Evolutionary conservation across 1,284 basidiomycete genomes (phyloP), one percentile per base, ranked within the genome.

Genomic region (Pyrrhoderma noxium): DNA sequence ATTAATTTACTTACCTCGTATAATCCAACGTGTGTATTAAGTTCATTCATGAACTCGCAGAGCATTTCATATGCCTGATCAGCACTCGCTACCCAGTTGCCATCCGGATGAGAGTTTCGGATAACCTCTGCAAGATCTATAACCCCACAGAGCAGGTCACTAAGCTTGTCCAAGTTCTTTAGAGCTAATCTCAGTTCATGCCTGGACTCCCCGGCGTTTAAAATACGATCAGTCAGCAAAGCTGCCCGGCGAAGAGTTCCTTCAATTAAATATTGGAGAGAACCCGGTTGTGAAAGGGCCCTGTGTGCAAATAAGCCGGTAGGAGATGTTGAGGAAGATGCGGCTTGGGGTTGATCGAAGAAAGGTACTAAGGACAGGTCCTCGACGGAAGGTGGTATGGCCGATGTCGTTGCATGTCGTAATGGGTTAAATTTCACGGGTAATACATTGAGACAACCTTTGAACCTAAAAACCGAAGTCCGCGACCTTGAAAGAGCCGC

Each of bases 51-150:
- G 68, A 89, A 95, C 67, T 93, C 88, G 72, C 93, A 97, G 52
- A 98, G 73, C 54, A 81, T 82, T 67, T 94, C 93, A 67, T 98
- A 97, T 39, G 90, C 88, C 53, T 77, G 73, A 62, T 97, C 91
- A 31, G 92, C 90, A 49, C 85, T 85, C 21, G 79, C 75, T 8
- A 90, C 77, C 94, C 95, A 98, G 45, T 69, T 63, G 16, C 71
- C 69, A 60, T 95, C 89, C 0, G 95, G 94, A 71, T 98, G 93
- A 0, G 92, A 86, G 63, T 96, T 95, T 55, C 94, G 78, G 14
- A 99, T 77, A 43, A 97, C 78, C 67, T 99, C 95, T 52, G 93
- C 90, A 60, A 97, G 81, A 69, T 99, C 95, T 57, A 98, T 98
- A 53, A 99, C 92, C 7, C 91, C 88, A 63, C 95, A 99, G 2